phyloP scores from a whole-genome alignment of 2,329 filamentous ascomycete species.

The Colletotrichum theobromicola region DNA sequence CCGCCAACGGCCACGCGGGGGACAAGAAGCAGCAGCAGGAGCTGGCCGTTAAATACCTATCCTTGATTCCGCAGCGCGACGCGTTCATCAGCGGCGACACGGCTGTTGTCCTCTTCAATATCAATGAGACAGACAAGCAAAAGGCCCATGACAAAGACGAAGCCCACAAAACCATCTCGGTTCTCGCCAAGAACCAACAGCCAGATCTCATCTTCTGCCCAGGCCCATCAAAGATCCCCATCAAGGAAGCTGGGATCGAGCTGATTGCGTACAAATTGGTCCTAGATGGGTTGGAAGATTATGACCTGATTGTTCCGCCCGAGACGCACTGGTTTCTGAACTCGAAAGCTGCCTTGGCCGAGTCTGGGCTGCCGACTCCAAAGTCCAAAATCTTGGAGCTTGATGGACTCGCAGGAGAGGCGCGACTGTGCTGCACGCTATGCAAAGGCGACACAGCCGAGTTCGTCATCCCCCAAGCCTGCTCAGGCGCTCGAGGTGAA shows the following conservation, averaged over 20 bases:
- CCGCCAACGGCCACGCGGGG: not conserved
- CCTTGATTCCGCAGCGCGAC: constrained; percentile 39
- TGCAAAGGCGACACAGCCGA: constrained; percentile 23
- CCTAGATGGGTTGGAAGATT: constrained; percentile 33
- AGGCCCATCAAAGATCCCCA: constrained; percentile 30
- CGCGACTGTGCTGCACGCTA: constrained; percentile 27
- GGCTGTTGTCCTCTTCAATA: constrained; percentile 34
- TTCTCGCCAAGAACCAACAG: constrained; percentile 30
- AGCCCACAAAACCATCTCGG: constrained; percentile 32
- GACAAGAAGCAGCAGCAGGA: constrained; percentile 23
- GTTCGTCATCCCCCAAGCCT: constrained; percentile 30
- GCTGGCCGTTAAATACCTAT: constrained; percentile 38
- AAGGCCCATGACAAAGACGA: constrained; percentile 32
- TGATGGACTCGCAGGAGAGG: constrained; percentile 21
- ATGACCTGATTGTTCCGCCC: constrained; percentile 30
- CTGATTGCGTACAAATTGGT: constrained; percentile 32
- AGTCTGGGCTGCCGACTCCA: constrained; percentile 38
- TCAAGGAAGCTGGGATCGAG: constrained; percentile 30
- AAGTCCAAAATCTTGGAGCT: constrained; percentile 29
- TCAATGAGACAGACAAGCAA: constrained; percentile 24
- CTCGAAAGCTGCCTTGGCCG: constrained; percentile 37
- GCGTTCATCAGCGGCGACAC: constrained; percentile 35
- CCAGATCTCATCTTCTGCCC: constrained; percentile 37
- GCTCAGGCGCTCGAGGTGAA: constrained; percentile 27
- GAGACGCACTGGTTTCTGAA: constrained; percentile 41